Evolutionary conservation across 2,329 filamentous ascomycete genomes (phyloP).

Genomic region (Colletotrichum incanum): DNA sequence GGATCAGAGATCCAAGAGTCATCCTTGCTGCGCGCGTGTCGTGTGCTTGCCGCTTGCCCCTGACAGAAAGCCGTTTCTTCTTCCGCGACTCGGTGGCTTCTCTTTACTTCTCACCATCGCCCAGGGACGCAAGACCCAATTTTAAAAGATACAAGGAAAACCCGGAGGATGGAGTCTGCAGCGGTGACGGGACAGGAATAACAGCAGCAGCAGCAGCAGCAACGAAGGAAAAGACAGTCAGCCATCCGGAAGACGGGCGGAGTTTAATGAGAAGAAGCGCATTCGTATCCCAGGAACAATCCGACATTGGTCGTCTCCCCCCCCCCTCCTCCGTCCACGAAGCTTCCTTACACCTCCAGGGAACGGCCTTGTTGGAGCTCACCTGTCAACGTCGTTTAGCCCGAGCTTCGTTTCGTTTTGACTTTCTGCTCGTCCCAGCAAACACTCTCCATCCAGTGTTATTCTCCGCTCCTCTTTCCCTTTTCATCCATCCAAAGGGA

Average conservation of each 20-base stretch:
- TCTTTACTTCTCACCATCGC: background rate
- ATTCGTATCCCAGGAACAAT: no score
- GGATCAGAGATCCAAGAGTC: no score
- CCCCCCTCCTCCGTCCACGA: no score
- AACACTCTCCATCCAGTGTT: background rate
- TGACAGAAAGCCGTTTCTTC: background rate
- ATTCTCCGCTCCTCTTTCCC: background rate
- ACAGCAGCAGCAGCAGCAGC: background rate
- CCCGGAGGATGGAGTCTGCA: background rate
- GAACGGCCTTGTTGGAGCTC: constrained; percentile 13
- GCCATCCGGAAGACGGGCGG: background rate
- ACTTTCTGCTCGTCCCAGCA: background rate
- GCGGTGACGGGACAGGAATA: constrained; percentile 1
- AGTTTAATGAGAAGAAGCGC: no score
- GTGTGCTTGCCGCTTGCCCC: background rate
- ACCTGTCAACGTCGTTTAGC: constrained; percentile 13
- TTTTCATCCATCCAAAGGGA: background rate
- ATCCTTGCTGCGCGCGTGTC: constrained; percentile 6
- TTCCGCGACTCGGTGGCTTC: background rate
- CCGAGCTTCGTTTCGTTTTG: constrained; percentile 5
- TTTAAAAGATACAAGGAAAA: background rate
- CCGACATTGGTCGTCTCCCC: no score
- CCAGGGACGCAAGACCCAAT: background rate
- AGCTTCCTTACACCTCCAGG: background rate
- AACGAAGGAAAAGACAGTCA: background rate